These are phyloP conservation scores for Scedosporium boydii DNA, from an alignment of 2,329 filamentous ascomycete species.

Conservation along the genomic window DNA sequence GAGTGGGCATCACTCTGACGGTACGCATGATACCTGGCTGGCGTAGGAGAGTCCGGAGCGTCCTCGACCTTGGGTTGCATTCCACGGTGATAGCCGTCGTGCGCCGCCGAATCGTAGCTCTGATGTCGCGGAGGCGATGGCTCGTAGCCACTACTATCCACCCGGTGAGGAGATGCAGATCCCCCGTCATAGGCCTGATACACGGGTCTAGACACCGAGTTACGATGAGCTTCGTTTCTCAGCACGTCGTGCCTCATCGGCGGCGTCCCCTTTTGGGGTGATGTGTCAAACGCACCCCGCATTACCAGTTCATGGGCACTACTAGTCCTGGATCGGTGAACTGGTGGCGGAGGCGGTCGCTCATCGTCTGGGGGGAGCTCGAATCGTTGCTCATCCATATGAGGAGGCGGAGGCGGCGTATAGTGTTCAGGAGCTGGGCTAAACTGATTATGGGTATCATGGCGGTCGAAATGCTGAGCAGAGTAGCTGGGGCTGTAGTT, in stretches of 20 bases:
- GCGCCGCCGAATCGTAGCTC: conserved; percentile 36
- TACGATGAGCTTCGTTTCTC: conserved; percentile 46
- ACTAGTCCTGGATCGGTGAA: conserved; percentile 30
- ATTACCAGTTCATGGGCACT: conserved; percentile 2
- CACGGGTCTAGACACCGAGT: conserved; percentile 38
- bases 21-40: not conserved
- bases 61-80: conserved; percentile 58
- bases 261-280: conserved; percentile 30
- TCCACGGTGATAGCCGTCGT: conserved; percentile 35
- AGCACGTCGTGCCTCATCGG: conserved; percentile 51
- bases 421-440: conserved; percentile 13
- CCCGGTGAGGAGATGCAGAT: not conserved
- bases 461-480: conserved; percentile 27
- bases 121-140: conserved; percentile 33
- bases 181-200: conserved; percentile 41
- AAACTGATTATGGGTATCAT: conserved; percentile 23
- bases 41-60: conserved; percentile 39
- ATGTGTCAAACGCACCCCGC: conserved; percentile 26
- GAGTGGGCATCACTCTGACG: not conserved
- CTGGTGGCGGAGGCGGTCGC: conserved; percentile 47
- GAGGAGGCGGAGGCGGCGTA: not conserved
- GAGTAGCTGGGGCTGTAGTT: conserved; percentile 25
- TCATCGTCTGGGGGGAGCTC: conserved; percentile 28
- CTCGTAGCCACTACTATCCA: conserved; percentile 18
- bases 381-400: conserved; percentile 5